These are phyloP conservation scores for Metarhizium album DNA, from an alignment of 2,329 filamentous ascomycete genomes.

Conservation along the genomic window DNA sequence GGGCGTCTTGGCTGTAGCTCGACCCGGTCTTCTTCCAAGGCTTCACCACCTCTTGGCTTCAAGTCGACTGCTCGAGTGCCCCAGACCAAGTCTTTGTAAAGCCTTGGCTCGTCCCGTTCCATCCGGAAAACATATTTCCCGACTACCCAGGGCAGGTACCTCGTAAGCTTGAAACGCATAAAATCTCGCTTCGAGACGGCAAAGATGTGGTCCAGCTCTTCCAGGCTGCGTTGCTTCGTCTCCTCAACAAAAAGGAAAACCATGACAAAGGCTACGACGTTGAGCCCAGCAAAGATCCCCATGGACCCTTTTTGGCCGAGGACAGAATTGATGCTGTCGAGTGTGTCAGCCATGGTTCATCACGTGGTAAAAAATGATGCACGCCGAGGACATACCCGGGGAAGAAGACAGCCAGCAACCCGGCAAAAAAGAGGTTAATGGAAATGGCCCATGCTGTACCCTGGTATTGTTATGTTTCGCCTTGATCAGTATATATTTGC, in stretches of 20 bases:
- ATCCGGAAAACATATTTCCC: conserved; percentile 14
- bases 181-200: conserved; percentile 27
- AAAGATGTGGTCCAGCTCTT: conserved; percentile 30
- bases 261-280: conserved; percentile 33
- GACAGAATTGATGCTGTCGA: conserved; percentile 12
- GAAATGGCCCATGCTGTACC: conserved; percentile 37
- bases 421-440: conserved; percentile 36
- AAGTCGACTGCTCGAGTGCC: conserved; percentile 8
- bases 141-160: conserved; percentile 26
- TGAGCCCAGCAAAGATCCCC: conserved; percentile 35
- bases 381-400: conserved; percentile 14
- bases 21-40: not conserved
- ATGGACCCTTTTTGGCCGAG: conserved; percentile 24
- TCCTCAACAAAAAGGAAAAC: conserved; percentile 34
- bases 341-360: not conserved
- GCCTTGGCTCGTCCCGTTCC: conserved; percentile 15
- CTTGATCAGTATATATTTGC: not conserved
- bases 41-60: not conserved
- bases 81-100: conserved; percentile 25
- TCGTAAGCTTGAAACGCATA: conserved; percentile 22
- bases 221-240: conserved; percentile 28
- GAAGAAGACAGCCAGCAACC: conserved; percentile 32
- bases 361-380: not conserved
- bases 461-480: conserved; percentile 12
- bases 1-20: not conserved